Evolutionary conservation across 2,329 filamentous ascomycete genomes (phyloP), one percentile per base, ranked within the genome.

Genomic region (Chaetomium strumarium): DNA sequence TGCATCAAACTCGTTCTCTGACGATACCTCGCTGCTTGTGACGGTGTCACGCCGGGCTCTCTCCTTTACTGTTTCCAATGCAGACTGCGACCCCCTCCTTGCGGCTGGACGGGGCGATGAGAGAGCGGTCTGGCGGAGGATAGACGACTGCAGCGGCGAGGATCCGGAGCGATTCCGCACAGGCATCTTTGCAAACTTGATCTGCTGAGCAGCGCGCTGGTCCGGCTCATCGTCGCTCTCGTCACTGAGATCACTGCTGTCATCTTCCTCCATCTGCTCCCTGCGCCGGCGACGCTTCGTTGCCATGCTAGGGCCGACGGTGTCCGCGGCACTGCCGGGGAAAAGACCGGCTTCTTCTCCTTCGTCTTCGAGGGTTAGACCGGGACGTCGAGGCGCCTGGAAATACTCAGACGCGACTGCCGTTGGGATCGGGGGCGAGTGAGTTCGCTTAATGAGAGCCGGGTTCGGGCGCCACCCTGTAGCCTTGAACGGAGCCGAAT

Each of bases 111-210:
- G 71, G 6, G 76, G 77, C 2, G 78, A 78, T 2, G 75, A 69
- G 46, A 72, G 67, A 10, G 68, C 70, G 2, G 77, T 75, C 55
- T 85, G 83, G 41, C 77, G 76, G 24, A 82, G 69, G 54, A 78
- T 81, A 14, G 83, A 84, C 13, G 78, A 81, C 59, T 89, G 84
- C 36, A 88, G 84, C 3, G 92, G 92, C 44, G 92, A 96, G 0
- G 91, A 96, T 11, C 89, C 92, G 24, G 91, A 88, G 51, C 92
- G 84, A 60, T 83, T 84, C 30, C 91, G 82, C 40, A 96, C 79
- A 1, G 93, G 92, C 88, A 96, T 92, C 71, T 97, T 97, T 45
- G 87, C 84, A 69, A 99, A 99, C 65, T 92, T 91, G 67, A 97
- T 96, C 67, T 95, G 89, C 66, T 95, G 89, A 2, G 86, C 86